Conservation (phyloP, 768 basidiomycete genomes). For the Thelephora aurantiotincta region DNA sequence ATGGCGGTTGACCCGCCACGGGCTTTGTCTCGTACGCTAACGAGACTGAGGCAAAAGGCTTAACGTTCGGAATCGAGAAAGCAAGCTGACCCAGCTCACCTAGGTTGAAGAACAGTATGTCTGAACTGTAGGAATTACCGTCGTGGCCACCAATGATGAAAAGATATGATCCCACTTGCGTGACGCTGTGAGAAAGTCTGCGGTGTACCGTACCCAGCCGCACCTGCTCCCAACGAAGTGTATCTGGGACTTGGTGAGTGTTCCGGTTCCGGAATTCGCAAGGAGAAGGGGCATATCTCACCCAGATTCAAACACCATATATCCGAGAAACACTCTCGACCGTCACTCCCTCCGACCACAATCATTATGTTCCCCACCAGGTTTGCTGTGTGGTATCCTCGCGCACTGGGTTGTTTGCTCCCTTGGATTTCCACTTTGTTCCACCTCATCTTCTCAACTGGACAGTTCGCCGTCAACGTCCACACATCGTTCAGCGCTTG, state of each 20-base stretch:
- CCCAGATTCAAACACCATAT: slow-evolving; percentile 80
- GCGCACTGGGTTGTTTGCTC: slow-evolving; percentile 35
- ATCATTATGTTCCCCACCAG: slow-evolving; percentile 78
- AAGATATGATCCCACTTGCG: slow-evolving; percentile 84
- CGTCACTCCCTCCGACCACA: slow-evolving; percentile 84
- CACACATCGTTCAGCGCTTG: slow-evolving; percentile 86
- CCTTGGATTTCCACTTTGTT: slow-evolving; percentile 41
- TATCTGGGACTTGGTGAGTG: slow-evolving; percentile 17
- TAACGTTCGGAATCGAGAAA: neutral
- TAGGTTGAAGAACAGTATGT: slow-evolving; percentile 77
- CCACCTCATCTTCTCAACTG: slow-evolving; percentile 36
- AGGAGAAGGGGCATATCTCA: slow-evolving; percentile 22
- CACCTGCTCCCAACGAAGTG: slow-evolving; percentile 24
- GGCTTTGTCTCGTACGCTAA: slow-evolving; percentile 70
- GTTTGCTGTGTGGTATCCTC: slow-evolving; percentile 89
- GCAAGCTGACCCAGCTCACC: slow-evolving; percentile 38
- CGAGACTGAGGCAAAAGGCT: slow-evolving; percentile 38
- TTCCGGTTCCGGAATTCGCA: neutral
- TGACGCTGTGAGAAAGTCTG: slow-evolving; percentile 73
- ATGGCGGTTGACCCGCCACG: slow-evolving; percentile 53
- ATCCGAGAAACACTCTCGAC: slow-evolving; percentile 76
- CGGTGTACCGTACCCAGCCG: slow-evolving; percentile 31
- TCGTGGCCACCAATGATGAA: slow-evolving; percentile 88
- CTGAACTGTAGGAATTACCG: slow-evolving; percentile 54
- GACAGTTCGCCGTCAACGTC: slow-evolving; percentile 55